Conservation (phyloP, 2,329 filamentous ascomycete species). For the Setomelanomma holmii region DNA sequence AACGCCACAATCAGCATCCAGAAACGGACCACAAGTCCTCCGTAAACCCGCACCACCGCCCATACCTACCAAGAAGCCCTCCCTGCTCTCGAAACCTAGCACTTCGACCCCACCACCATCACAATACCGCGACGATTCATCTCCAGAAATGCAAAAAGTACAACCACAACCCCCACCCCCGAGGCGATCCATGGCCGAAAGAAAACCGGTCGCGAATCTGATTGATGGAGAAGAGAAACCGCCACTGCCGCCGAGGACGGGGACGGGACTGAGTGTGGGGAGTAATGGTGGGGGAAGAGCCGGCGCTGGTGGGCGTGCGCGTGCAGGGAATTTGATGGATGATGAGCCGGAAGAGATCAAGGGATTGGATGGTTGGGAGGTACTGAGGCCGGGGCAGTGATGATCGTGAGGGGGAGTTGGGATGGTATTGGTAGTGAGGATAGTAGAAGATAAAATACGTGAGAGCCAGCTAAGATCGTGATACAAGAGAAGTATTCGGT, state of each 20-base stretch:
- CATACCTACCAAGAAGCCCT: conserved; percentile 43
- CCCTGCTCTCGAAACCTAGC: conserved; percentile 27
- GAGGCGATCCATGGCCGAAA: conserved; percentile 36
- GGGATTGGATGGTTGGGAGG: conserved; percentile 49
- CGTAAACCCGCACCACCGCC: conserved; percentile 45
- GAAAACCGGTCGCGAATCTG: conserved; percentile 21
- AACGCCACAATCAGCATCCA: conserved; percentile 7
- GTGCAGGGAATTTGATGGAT: conserved; percentile 42
- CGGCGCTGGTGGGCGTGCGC: no score
- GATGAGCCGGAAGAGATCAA: conserved; percentile 44
- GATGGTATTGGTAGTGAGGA: no score
- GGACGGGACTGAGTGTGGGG: conserved; percentile 29
- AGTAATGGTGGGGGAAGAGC: conserved; percentile 19
- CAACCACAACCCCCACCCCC: conserved; percentile 26
- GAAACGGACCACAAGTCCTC: conserved; percentile 30
- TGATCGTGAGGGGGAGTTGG: neutral
- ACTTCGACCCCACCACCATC: conserved; percentile 10
- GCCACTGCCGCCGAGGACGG: conserved; percentile 42
- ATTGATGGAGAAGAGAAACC: conserved; percentile 26
- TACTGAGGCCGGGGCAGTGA: conserved; percentile 23
- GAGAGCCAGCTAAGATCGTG: no score
- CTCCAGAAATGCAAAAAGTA: conserved; percentile 6
- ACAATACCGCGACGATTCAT: conserved; percentile 32
- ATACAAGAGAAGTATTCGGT: no score
- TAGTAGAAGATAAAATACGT: no score